Conservation (phyloP, 805 yeast species). For the Candida piceae region DNA sequence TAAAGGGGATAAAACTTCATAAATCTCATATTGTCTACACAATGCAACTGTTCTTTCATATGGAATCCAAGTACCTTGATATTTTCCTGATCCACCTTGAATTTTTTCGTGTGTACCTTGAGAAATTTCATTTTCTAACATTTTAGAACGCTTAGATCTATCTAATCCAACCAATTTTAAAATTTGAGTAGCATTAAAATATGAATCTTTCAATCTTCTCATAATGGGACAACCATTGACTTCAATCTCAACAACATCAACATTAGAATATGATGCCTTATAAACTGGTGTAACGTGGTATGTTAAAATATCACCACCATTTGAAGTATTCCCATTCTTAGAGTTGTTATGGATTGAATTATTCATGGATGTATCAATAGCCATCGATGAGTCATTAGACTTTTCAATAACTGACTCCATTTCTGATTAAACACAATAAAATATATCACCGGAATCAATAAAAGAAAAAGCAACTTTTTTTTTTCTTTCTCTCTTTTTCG, state of each 20-base stretch:
- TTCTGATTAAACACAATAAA: no score
- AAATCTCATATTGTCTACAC: constrained; percentile 57
- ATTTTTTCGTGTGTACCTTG: constrained; percentile 65
- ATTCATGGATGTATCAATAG: no score
- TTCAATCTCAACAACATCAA: constrained; percentile 55
- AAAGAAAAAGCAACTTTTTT: no score
- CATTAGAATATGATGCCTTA: constrained; percentile 59
- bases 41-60: constrained; percentile 52
- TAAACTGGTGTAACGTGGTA: constrained; percentile 34
- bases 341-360: no score
- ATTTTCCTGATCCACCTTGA: constrained; percentile 71
- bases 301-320: constrained; percentile 6
- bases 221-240: constrained; percentile 60
- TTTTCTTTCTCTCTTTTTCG: no score
- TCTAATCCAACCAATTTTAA: constrained; percentile 65
- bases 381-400: no score
- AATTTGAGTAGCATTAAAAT: constrained; percentile 70
- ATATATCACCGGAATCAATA: no score
- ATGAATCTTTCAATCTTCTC: constrained; percentile 59
- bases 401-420: no score
- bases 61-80: constrained; percentile 75
- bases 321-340: background rate
- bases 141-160: constrained; percentile 55
- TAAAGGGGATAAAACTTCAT: constrained; percentile 46
- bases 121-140: constrained; percentile 59